Conservation (phyloP, 1,139 yeast genomes). For the Sugiyamaella pinicola region DNA sequence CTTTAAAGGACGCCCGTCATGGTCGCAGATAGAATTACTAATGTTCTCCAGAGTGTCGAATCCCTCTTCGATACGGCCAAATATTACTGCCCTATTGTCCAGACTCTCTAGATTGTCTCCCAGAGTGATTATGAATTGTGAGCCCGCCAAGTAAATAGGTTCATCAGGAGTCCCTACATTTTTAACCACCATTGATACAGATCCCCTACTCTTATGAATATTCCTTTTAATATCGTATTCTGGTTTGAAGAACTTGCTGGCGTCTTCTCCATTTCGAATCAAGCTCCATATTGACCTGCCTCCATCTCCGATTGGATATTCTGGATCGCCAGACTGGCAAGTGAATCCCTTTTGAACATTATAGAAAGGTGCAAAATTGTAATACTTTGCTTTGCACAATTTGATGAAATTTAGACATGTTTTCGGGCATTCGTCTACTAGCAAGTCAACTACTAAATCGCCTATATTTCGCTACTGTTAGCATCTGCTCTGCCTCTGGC, state of each 20-base stretch:
- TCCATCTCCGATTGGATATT: constrained; percentile 45
- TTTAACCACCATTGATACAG: constrained; percentile 45
- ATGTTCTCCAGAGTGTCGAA: constrained; percentile 50
- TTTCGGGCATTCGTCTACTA: constrained; percentile 43
- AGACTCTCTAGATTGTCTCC: constrained; percentile 31
- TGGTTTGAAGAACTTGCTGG: constrained; percentile 29
- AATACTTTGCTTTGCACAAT: constrained; percentile 57
- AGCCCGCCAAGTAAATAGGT: constrained; percentile 33
- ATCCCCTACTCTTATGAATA: constrained; percentile 42
- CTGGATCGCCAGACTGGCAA: constrained; percentile 54
- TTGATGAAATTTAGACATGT: constrained; percentile 55
- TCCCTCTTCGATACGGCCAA: constrained; percentile 60
- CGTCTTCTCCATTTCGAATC: constrained; percentile 29
- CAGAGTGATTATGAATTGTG: constrained; percentile 42
- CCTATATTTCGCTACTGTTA: constrained; percentile 37
- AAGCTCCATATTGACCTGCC: constrained; percentile 46
- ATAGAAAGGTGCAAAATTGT: constrained; percentile 55
- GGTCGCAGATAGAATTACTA: constrained; percentile 48
- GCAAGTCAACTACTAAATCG: constrained; percentile 57
- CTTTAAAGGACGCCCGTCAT: constrained; percentile 46
- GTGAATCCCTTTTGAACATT: constrained; percentile 46
- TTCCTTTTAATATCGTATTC: constrained; percentile 28
- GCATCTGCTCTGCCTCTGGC: not conserved
- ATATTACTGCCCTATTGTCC: constrained; percentile 37
- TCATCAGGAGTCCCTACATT: constrained; percentile 11